Percentiles rank a stretch among this genome's conserved stretches.
Evolutionary conservation across 164 flowering plant species (phyloP).

Genomic region (grape (Vitis vinifera)): ASM3070453v1 NC_081811.1:27336501-27337000

Average conservation of each 20-base stretch:
- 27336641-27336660: slow-evolving; percentile 94
- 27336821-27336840: slow-evolving; percentile 71
- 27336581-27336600: slow-evolving; percentile 69
- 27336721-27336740: background rate
- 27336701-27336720: background rate
- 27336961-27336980: background rate
- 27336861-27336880: slow-evolving; percentile 92
- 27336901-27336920: slow-evolving; percentile 36
- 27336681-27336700: slow-evolving; percentile 48
- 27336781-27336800: slow-evolving; percentile 82
- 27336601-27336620: slow-evolving; percentile 94
- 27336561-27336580: background rate
- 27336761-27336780: background rate
- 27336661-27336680: slow-evolving; percentile 96
- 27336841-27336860: slow-evolving; percentile 96
- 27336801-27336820: slow-evolving; percentile 94
- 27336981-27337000: background rate
- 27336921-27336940: background rate
- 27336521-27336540: background rate
- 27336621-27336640: slow-evolving; percentile 96
- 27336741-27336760: background rate
- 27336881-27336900: slow-evolving; percentile 50
- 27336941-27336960: background rate
- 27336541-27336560: background rate
- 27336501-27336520: slow-evolving; percentile 8